Evolutionary conservation across 192 early-diverging fungal genomes (phyloP).

Genomic region (Coemansia sp.): DNA sequence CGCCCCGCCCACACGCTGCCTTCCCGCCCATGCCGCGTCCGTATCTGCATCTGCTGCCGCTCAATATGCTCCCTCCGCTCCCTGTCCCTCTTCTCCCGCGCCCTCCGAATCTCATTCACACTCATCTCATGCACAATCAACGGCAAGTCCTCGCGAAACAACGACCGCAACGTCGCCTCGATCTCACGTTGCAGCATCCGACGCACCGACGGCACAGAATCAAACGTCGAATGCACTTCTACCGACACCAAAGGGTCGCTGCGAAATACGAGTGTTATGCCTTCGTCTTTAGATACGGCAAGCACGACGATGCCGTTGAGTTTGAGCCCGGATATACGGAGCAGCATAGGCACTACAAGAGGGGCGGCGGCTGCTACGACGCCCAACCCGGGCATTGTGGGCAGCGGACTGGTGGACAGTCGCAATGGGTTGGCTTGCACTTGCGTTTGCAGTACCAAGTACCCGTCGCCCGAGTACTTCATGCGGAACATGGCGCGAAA

Average conservation of each 20-base stretch:
- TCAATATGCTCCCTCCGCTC: slow-evolving; percentile 61
- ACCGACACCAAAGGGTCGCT: slow-evolving; percentile 95
- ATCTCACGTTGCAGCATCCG: slow-evolving; percentile 88
- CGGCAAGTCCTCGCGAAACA: slow-evolving; percentile 95
- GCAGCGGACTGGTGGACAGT: slow-evolving; percentile 55
- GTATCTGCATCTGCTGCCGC: slow-evolving; percentile 55
- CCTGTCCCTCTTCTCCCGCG: slow-evolving; percentile 30
- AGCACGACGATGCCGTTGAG: slow-evolving; percentile 90
- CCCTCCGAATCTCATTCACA: slow-evolving; percentile 46
- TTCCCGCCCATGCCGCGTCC: slow-evolving; percentile 25
- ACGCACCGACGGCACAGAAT: slow-evolving; percentile 84
- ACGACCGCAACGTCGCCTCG: slow-evolving; percentile 79
- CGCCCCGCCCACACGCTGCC: slow-evolving; percentile 16
- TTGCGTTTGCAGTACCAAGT: slow-evolving; percentile 86
- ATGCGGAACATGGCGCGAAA: slow-evolving; percentile 97
- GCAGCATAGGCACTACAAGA: slow-evolving; percentile 92
- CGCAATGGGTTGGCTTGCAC: slow-evolving; percentile 72
- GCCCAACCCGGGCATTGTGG: slow-evolving; percentile 63
- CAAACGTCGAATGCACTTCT: slow-evolving; percentile 96
- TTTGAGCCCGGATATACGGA: slow-evolving; percentile 86
- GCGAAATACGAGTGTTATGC: slow-evolving; percentile 95
- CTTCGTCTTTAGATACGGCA: slow-evolving; percentile 90
- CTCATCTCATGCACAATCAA: slow-evolving; percentile 90
- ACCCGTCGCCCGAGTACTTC: slow-evolving; percentile 90
- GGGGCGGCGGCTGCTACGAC: slow-evolving; percentile 90